Conservation (phyloP, 2,329 filamentous ascomycete genomes). For the Bipolaris cookei region DNA sequence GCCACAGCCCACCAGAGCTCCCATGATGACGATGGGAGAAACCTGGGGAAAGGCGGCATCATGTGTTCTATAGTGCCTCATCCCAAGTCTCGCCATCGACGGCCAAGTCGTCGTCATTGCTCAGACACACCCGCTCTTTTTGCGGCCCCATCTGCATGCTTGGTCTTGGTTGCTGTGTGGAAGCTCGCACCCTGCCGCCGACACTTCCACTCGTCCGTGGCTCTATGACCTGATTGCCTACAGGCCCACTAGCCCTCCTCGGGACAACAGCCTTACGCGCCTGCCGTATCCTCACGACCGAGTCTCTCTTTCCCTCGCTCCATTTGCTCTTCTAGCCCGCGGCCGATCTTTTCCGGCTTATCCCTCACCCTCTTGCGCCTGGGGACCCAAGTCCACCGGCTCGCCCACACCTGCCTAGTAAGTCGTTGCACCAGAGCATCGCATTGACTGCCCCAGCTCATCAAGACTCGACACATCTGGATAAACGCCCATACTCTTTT, state of each 20-base stretch:
- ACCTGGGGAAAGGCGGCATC: background rate
- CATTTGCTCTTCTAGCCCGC: constrained; percentile 16
- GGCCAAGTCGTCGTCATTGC: background rate
- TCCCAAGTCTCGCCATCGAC: background rate
- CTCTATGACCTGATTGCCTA: constrained; percentile 35
- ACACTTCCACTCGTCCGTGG: constrained; percentile 49
- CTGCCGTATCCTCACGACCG: constrained; percentile 46
- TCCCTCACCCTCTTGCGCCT: constrained; percentile 23
- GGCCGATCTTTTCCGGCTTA: constrained; percentile 39
- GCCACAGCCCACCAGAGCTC: constrained; percentile 10
- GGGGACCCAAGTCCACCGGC: constrained; percentile 12
- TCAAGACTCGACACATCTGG: constrained; percentile 5
- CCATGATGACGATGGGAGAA: constrained; percentile 14
- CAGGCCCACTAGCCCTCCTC: constrained; percentile 42
- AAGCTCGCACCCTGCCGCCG: constrained; percentile 34
- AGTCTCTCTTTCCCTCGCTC: constrained; percentile 32
- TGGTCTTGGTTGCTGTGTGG: constrained; percentile 13
- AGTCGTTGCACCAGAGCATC: constrained; percentile 25
- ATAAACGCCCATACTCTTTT: constrained; percentile 13
- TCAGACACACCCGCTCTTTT: background rate
- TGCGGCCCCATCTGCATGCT: constrained; percentile 25
- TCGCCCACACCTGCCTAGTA: constrained; percentile 28
- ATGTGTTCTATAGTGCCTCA: background rate
- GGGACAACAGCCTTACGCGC: constrained; percentile 31
- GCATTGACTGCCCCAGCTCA: constrained; percentile 37